phyloP scores from a whole-genome alignment of 352 stramenopile genomes.

The Pythium apleroticum region DNA sequence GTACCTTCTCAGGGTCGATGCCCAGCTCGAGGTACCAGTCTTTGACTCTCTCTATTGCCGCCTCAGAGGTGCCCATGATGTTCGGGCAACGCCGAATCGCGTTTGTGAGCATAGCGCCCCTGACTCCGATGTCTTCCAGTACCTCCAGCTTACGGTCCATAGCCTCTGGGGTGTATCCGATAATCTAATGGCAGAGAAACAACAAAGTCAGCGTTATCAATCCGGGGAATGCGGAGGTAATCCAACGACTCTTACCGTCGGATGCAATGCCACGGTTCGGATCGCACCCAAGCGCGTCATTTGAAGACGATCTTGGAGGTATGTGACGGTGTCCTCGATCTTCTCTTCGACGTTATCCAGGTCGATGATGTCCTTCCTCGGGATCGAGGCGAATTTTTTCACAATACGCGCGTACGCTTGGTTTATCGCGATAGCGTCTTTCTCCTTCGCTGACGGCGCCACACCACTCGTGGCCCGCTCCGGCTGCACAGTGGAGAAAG shows the following conservation, averaged over 20 bases:
- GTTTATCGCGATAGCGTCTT: background rate
- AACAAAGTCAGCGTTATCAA: background rate
- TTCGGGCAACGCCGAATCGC: conserved; percentile 10
- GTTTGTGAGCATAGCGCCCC: background rate
- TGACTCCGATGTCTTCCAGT: conserved; percentile 9
- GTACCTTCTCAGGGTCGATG: conserved; percentile 17
- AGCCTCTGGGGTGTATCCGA: background rate
- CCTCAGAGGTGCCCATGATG: conserved; percentile 16
- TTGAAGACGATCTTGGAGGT: conserved; percentile 3
- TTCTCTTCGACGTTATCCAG: conserved; percentile 3
- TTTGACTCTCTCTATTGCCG: conserved; percentile 7
- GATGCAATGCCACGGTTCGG: conserved; percentile 9
- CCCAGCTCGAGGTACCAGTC: conserved; percentile 19
- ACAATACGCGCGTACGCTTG: conserved; percentile 7
- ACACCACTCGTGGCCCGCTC: background rate
- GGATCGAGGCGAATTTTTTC: background rate
- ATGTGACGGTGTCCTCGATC: background rate
- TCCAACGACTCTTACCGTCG: conserved; percentile 3
- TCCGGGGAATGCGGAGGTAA: too few relatives aligned
- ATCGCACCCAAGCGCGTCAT: conserved; percentile 6
- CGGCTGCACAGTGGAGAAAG: background rate
- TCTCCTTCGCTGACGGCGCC: background rate
- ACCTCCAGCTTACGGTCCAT: conserved; percentile 20
- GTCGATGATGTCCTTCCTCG: background rate
- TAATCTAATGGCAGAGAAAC: conserved; percentile 6